A percentile compares a stretch with the other conserved stretches of the same genome.
Evolutionary conservation across 2,329 filamentous ascomycete genomes (phyloP).

Genomic region (Mariannaea elegans): DNA sequence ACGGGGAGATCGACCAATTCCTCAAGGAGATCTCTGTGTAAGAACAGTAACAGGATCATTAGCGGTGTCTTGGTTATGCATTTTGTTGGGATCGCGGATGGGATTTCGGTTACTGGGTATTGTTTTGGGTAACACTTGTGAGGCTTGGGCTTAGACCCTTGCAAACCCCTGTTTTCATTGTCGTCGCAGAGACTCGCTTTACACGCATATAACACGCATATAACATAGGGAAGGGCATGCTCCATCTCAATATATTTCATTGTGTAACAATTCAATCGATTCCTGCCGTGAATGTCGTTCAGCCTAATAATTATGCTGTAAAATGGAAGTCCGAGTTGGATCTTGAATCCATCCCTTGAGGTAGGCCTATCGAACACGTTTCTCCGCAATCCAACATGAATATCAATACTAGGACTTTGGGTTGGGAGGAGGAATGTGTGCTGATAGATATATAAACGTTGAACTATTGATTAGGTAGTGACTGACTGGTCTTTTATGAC

Average conservation of each 20-base stretch:
- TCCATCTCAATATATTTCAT: conserved; percentile 22
- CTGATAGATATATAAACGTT: too few species aligned
- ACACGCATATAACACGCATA: conserved; percentile 17
- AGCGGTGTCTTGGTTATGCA: conserved; percentile 37
- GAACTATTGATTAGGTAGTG: too few species aligned
- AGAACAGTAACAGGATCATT: conserved; percentile 37
- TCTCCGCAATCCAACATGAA: too few species aligned
- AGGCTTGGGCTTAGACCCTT: conserved; percentile 27
- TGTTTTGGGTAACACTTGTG: conserved; percentile 42
- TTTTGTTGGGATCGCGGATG: conserved; percentile 38
- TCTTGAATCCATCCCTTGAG: too few species aligned
- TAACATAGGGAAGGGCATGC: background rate
- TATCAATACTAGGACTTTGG: too few species aligned
- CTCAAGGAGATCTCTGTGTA: conserved; percentile 60
- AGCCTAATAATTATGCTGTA: too few species aligned
- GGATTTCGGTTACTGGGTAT: conserved; percentile 31
- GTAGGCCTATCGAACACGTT: too few species aligned
- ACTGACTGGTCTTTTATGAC: background rate
- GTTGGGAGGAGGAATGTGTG: too few species aligned
- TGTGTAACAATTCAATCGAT: conserved; percentile 19
- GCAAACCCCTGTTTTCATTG: conserved; percentile 29
- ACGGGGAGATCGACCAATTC: conserved; percentile 69
- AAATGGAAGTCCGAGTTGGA: too few species aligned
- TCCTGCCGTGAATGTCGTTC: background rate
- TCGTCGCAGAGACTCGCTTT: conserved; percentile 9